phyloP scores from a whole-genome alignment of 768 basidiomycete genomes.

The Rhodosporidiobolus odoratus region DNA sequence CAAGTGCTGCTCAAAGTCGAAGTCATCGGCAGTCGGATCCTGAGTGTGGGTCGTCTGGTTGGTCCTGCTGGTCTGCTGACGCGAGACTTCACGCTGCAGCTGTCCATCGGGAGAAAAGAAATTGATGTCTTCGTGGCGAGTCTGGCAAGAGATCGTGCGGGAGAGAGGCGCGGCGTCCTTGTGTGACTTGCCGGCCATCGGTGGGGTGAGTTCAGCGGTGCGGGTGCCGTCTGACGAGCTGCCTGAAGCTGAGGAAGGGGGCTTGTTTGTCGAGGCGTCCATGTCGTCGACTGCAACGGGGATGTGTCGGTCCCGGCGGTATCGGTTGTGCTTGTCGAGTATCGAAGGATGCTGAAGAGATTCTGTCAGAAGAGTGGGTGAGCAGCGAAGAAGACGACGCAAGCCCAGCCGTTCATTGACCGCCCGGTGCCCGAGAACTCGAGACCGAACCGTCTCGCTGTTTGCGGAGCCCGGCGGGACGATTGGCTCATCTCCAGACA shows the following conservation, averaged over 20 bases:
- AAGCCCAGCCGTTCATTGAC: no score
- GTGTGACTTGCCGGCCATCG: background rate
- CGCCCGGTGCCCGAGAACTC: no score
- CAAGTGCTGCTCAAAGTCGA: slow-evolving; percentile 34
- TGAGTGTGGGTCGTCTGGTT: slow-evolving; percentile 18
- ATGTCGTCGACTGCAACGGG: background rate
- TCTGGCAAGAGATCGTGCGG: slow-evolving; percentile 12
- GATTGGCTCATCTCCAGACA: no score
- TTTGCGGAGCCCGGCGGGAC: no score
- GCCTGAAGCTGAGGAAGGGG: background rate
- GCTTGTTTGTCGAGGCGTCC: background rate
- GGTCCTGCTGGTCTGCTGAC: background rate
- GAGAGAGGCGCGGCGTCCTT: background rate
- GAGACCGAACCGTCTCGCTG: no score
- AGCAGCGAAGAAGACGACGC: no score
- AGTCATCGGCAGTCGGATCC: slow-evolving; percentile 26
- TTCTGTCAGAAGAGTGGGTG: no score
- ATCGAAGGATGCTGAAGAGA: no score
- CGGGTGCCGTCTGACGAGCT: slow-evolving; percentile 20
- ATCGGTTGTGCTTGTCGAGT: no score
- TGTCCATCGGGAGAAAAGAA: slow-evolving; percentile 20
- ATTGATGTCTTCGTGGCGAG: slow-evolving; percentile 8
- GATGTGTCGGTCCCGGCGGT: no score
- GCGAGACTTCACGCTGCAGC: slow-evolving; percentile 19
- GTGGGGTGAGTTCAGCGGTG: background rate